A percentile compares a stretch with the other conserved stretches of the same genome.
phyloP scores from a whole-genome alignment of 768 basidiomycete genomes.

The Gloeopeniophorella convolvens region DNA sequence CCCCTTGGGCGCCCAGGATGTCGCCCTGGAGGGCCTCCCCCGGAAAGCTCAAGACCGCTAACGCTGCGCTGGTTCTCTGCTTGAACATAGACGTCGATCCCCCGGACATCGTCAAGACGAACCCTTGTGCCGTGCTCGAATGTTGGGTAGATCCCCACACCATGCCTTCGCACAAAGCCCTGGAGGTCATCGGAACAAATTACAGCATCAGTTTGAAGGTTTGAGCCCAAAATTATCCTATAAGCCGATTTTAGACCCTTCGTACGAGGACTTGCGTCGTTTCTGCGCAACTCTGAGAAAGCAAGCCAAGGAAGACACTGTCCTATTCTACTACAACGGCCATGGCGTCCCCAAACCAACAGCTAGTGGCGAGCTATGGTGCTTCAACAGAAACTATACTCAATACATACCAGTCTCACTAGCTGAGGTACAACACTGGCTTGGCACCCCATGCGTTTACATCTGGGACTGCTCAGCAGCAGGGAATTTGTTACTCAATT shows the following conservation, averaged over 20 bases:
- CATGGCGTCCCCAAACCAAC: constrained; percentile 98
- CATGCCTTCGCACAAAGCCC: constrained; percentile 86
- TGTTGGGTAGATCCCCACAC: constrained; percentile 97
- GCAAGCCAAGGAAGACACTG: constrained; percentile 87
- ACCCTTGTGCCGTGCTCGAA: constrained; percentile 90
- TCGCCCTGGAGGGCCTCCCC: constrained; percentile 78
- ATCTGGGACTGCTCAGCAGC: constrained; percentile 99
- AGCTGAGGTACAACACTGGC: constrained; percentile 88
- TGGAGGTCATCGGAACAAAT: constrained; percentile 90
- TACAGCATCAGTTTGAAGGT: constrained; percentile 94
- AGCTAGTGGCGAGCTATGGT: constrained; percentile 94
- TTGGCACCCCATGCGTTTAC: constrained; percentile 92
- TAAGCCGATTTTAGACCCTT: constrained; percentile 92
- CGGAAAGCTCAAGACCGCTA: constrained; percentile 85
- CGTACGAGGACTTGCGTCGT: constrained; percentile 86
- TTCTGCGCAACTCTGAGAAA: constrained; percentile 80
- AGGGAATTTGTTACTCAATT: constrained; percentile 87
- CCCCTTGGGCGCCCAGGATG: constrained; percentile 61
- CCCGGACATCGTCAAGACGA: constrained; percentile 95
- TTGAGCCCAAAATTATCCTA: constrained; percentile 91
- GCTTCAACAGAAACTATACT: constrained; percentile 94
- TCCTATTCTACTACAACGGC: constrained; percentile 96
- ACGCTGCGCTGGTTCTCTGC: constrained; percentile 85
- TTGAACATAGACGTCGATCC: constrained; percentile 97
- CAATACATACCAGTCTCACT: constrained; percentile 98